Evolutionary conservation across 768 basidiomycete species (phyloP).

Genomic region (Mrakia blollopis): DNA sequence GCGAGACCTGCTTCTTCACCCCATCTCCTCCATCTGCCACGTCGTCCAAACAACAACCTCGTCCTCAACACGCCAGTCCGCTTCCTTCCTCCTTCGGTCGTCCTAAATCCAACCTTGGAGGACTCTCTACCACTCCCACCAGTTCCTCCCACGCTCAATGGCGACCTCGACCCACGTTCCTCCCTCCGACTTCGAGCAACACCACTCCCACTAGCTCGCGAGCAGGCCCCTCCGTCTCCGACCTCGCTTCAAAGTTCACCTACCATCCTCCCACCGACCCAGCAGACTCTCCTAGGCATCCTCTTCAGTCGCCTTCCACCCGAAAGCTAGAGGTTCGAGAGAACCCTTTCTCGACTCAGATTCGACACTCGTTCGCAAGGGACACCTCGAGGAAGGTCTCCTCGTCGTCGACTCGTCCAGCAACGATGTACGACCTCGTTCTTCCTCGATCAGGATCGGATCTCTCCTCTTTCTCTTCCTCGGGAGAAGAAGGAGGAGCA

Average conservation of each 20-base stretch:
- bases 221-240: conserved; percentile 10
- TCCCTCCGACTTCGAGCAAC: not conserved
- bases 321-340: not conserved
- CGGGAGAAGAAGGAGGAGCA: not conserved
- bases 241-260: conserved; percentile 5
- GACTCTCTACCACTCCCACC: not conserved
- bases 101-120: not conserved
- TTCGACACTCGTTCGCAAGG: not conserved
- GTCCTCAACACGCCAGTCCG: not conserved
- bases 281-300: not conserved
- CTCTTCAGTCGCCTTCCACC: not conserved
- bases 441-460: not conserved
- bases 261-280: not conserved
- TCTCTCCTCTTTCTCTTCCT: not conserved
- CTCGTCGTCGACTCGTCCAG: not conserved
- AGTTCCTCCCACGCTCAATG: not conserved
- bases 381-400: not conserved
- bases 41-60: not conserved
- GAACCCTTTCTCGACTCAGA: not conserved
- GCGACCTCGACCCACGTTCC: conserved; percentile 1
- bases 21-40: not conserved
- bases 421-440: not conserved
- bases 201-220: not conserved
- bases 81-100: not conserved
- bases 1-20: conserved; percentile 15